These are phyloP conservation scores for Botryosphaeria agaves DNA, from an alignment of 2,329 filamentous ascomycete genomes.

Conservation along the genomic window DNA sequence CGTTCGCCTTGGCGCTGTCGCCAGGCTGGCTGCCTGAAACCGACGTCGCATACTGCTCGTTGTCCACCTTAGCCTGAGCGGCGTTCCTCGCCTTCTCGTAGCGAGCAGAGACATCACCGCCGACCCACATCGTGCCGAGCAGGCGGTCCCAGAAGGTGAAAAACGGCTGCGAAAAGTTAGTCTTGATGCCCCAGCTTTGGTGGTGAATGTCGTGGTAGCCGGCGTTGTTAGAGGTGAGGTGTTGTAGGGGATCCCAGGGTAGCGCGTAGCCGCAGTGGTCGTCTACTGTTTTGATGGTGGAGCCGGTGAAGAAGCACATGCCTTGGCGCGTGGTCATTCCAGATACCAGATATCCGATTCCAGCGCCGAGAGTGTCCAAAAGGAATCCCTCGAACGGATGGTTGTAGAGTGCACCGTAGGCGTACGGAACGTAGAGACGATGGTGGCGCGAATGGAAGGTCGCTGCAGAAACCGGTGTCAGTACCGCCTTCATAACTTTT, in stretches of 20 bases:
- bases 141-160: constrained; percentile 90
- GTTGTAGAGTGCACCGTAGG: constrained; percentile 93
- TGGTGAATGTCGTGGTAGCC: constrained; percentile 97
- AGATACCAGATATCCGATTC: constrained; percentile 63
- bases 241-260: constrained; percentile 86
- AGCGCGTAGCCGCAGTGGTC: constrained; percentile 96
- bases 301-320: constrained; percentile 77
- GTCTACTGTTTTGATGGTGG: constrained; percentile 90
- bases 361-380: constrained; percentile 77
- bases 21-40: constrained; percentile 6
- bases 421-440: constrained; percentile 92
- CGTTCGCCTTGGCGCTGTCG: constrained; percentile 2
- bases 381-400: constrained; percentile 89
- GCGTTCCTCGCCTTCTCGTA: constrained; percentile 39
- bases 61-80: constrained; percentile 39
- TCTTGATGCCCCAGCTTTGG: constrained; percentile 98
- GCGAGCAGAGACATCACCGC: constrained; percentile 41
- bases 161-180: constrained; percentile 78
- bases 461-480: constrained; percentile 28
- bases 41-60: constrained; percentile 21
- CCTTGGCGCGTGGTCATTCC: constrained; percentile 74
- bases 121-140: constrained; percentile 68
- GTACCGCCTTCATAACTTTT: background rate
- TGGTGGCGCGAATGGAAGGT: constrained; percentile 92
- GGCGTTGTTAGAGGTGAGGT: constrained; percentile 86